Conservation (phyloP, 202 grass and related monocot species). For the Eragrostis tef region DNA sequence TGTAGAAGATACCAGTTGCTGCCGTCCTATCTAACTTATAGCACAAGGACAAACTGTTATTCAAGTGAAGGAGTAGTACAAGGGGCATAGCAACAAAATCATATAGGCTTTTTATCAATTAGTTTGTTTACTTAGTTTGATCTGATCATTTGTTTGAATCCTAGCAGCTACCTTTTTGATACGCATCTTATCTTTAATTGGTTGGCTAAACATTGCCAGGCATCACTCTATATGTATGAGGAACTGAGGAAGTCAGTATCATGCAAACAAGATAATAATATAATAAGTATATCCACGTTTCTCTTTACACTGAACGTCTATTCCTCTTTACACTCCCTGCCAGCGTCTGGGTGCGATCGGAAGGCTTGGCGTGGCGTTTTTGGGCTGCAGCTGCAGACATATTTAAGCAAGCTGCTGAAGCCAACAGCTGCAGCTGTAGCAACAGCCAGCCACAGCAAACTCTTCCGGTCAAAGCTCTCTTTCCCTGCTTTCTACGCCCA, state of each 20-base stretch:
- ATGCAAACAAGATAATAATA: background rate
- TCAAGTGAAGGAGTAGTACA: background rate
- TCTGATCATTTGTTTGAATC: background rate
- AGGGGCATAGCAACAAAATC: background rate
- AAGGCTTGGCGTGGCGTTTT: too few relatives aligned
- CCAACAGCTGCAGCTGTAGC: too few relatives aligned
- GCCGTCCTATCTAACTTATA: background rate
- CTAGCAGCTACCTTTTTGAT: background rate
- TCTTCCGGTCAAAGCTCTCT: background rate
- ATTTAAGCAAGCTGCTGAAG: too few relatives aligned
- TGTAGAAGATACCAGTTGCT: background rate
- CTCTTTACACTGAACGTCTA: background rate
- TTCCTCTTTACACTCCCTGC: background rate
- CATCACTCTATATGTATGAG: background rate
- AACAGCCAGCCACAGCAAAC: too few relatives aligned
- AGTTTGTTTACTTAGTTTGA: background rate
- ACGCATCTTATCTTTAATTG: background rate
- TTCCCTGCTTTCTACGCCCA: background rate
- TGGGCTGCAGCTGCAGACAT: too few relatives aligned
- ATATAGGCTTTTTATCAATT: background rate
- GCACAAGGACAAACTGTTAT: background rate
- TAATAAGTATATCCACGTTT: background rate
- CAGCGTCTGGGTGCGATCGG: background rate
- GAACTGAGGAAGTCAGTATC: background rate
- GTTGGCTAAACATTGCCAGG: background rate